Evolutionary conservation across 257 asterid genomes (phyloP), one percentile per base, ranked within the genome.

Genomic region (Solanum tarapatanum): DNA sequence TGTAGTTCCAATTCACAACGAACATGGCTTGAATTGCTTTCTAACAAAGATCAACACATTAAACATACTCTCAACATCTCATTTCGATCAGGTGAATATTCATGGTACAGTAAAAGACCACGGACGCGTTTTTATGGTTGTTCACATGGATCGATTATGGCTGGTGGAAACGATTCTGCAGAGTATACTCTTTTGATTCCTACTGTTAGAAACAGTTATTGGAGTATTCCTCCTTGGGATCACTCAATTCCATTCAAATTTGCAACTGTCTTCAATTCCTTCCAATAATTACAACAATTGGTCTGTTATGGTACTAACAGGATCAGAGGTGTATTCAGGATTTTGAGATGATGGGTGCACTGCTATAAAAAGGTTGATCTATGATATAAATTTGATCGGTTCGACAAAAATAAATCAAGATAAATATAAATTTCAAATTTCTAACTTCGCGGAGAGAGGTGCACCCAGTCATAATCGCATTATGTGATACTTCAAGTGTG

Each of bases 161-260:
- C 48, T 14, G 82, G 80, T 69, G 83, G 72, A n/a, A 80, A 55
- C n/a, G 12, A 60, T 39, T 2, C 24, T 8, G 17, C 58, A n/a
- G 14, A 70, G 12, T 87, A 28, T 39, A 14, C 2, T 11, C 36
- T 87, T 1, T 70, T 85, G 85, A 60, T 86, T 86, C 39, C 37
- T 28, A 37, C 17, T 30, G 1, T 30, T 2, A 24, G 13, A 37
- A 4, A 70, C 37, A 3, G 2, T 3, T 69, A 58, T 41, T 45
- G 76, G 73, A 60, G 8, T 58, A 8, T 86, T 39, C 87, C 86
- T 8, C 14, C 5, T 30, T 86, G 89, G 88, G 89, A 86, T 86
- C 19, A 48, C 70, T 83, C 70, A 4, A 7, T 85, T 68, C 92
- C 93, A 23, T 73, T 89, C 85, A 86, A 66, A 24, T 30, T 41